Evolutionary conservation across 2,329 filamentous ascomycete genomes (phyloP), one percentile per base, ranked within the genome.

Genomic region (Colletotrichum plurivorum): DNA sequence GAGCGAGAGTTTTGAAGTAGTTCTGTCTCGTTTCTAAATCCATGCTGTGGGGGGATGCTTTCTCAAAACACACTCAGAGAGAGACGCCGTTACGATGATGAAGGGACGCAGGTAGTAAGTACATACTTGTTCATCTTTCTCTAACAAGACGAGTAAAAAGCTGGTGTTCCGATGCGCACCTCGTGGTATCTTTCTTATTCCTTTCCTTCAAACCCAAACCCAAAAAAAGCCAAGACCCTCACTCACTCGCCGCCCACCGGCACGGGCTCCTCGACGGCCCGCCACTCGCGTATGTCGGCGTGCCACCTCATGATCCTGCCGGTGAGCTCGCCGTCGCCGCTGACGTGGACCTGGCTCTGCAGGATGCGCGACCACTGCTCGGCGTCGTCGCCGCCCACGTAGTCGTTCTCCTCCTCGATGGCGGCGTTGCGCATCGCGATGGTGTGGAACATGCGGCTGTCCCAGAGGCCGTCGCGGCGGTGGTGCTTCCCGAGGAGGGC

Each of bases 401-500:
- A 49, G 5, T 68, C 69, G 46, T 78, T 78, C 51, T 75, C 73
- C 2, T 51, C 36, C 71, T 84, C 82, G 0, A 79, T 73, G 25
- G 76, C 76, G 1, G 75, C 71, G 67, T 82, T 82, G 49, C 78
- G 78, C 4, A 82, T 67, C 1, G 78, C 81, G 57, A 84, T 79
- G 5, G 78, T 81, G 1, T 77, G 72, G 52, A 83, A 81, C 1
- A 81, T 74, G 9, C 80, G 76, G 46, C 79, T 83, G 63, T 84
- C 82, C 22, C 82, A 80, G 10, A 85, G 76, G 1, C 81, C 82
- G 67, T 85, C 84, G 39, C 81, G 79, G 4, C 82, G 78, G 10
- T 82, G 82, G 22, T 83, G 80, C 43, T 78, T 74, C 1, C 75
- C 76, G 10, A 85, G 72, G 15, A 85, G 77, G 10, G 78, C 75